phyloP scores from a whole-genome alignment of 1,284 basidiomycete genomes.

The Ganoderma multipileum region DNA sequence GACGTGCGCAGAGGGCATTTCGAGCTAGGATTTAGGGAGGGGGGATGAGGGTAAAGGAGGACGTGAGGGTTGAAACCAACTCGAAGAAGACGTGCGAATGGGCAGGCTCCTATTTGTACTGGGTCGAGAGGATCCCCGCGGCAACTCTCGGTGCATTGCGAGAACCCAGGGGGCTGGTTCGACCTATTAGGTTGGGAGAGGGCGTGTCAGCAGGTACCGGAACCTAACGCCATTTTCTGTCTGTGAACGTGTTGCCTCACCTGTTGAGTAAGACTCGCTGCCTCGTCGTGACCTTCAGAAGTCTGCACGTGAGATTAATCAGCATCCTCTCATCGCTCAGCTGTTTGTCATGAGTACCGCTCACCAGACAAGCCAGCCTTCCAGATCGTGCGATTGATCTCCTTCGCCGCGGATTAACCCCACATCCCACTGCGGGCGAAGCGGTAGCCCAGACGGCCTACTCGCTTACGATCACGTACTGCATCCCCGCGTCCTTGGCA shows the following conservation, averaged over 20 bases:
- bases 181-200: slow-evolving; percentile 3
- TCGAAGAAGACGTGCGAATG: slow-evolving; percentile 26
- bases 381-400: slow-evolving; percentile 5
- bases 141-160: slow-evolving; percentile 11
- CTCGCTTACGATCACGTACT: neutral
- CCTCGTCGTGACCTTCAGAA: slow-evolving; percentile 16
- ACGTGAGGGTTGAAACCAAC: slow-evolving; percentile 27
- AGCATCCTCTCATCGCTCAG: slow-evolving; percentile 32
- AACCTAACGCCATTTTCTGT: slow-evolving; percentile 18
- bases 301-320: slow-evolving; percentile 32
- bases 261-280: slow-evolving; percentile 33
- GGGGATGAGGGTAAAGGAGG: slow-evolving; percentile 4
- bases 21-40: neutral
- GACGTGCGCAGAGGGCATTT: slow-evolving; percentile 73
- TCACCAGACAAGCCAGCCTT: slow-evolving; percentile 22
- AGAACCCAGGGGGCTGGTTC: slow-evolving; percentile 1
- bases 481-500: neutral
- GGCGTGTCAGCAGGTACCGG: slow-evolving; percentile 35
- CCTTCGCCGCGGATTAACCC: neutral
- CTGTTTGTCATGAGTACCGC: slow-evolving; percentile 26
- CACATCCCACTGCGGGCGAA: slow-evolving; percentile 1
- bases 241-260: slow-evolving; percentile 19
- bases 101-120: slow-evolving; percentile 34
- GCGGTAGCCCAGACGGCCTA: neutral
- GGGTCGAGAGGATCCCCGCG: neutral